Evolutionary conservation across 1,284 basidiomycete genomes (phyloP), one percentile per base, ranked within the genome.

Genomic region (Somion occarium): DNA sequence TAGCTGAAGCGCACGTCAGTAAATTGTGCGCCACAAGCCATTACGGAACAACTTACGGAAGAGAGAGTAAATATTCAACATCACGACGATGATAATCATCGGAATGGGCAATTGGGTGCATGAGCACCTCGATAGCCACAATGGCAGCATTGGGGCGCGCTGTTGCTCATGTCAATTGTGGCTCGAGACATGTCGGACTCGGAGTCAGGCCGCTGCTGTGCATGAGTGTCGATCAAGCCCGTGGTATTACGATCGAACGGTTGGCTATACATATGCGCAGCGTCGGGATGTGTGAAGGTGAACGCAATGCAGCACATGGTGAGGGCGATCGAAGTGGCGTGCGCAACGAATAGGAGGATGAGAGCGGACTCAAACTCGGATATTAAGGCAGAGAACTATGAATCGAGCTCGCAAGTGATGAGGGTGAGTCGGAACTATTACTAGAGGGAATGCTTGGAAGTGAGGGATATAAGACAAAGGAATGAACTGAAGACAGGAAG

Each of bases 101-200:
- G 60, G 81, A 87, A 87, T 24, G 84, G 83, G 72, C 84, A 87
- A 61, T 70, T 73, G 38, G 79, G 76, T 15, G 79, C 66, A 63
- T 88, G 85, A 50, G 70, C 61, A 44, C 83, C 83, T 58, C 83
- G 80, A 71, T 73, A 83, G 56, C 83, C 83, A 55, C 85, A 87
- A 62, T 85, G 82, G 73, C 82, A 85, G 71, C 85, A 87, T 63
- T 86, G 83, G 53, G 84, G 83, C 20, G 76, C 69, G 68, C 75
- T 76, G 53, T 23, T 22, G 15, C n/a, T 23, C 7, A 44, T 15
- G 12, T 23, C 5, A 7, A 26, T 34, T 30, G 30, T 39, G 50
- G 45, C 50, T 41, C 22, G 44, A 47, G n/a, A 41, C 38, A 22
- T 19, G 15, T 41, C 39, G 39, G 39, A 9, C 13, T 19, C 39